Evolutionary conservation across 1,284 basidiomycete genomes (phyloP), one percentile per base, ranked within the genome.

Genomic region (Fomitiporia mediterranea): DNA sequence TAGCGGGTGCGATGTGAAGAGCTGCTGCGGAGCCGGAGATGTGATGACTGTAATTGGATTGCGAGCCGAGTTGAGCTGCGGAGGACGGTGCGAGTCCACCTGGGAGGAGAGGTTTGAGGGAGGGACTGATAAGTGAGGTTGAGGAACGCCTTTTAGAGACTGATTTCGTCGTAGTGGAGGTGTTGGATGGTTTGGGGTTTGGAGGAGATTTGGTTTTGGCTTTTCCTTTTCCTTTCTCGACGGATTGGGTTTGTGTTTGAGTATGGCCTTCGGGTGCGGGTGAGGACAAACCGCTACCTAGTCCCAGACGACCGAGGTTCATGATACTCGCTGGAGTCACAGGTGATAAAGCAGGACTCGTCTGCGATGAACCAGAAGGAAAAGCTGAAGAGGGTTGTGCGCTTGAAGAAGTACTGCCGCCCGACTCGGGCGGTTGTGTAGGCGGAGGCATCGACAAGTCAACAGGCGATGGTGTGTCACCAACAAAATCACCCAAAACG

Each of bases 261-360:
- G 51, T 61, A 42, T 28, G 27, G 5, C 13, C 48, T 73, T 68
- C 1, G 65, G 63, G 58, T 23, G 44, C 15, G 21, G 55, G 42
- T 44, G 61, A 61, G 35, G 63, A 61, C 19, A 79, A 66, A 38
- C 75, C 72, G 57, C 74, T 77, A 48, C 75, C 76, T 44, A 80
- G 73, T 5, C 80, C 80, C 15, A 84, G 66, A 38, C 79, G 71
- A 2, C 84, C 85, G 15, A 95, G 76, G 60, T 93, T 93, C 89
- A 95, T 90, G 63, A 94, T 84, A 60, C 81, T 89, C 0, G 90
- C 86, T 0, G 92, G 91, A 0, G 92, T 95, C 52, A 91, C 89
- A 4, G 91, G 92, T 8, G 80, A 80, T 46, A 92, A 73, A 37
- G 35, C 58, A 42, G 71, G 25, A 65, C 42, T 63, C 21, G 62